Conservation (phyloP, 2,329 filamentous ascomycete genomes). For the Sclerotinia sclerotiorum region DNA sequence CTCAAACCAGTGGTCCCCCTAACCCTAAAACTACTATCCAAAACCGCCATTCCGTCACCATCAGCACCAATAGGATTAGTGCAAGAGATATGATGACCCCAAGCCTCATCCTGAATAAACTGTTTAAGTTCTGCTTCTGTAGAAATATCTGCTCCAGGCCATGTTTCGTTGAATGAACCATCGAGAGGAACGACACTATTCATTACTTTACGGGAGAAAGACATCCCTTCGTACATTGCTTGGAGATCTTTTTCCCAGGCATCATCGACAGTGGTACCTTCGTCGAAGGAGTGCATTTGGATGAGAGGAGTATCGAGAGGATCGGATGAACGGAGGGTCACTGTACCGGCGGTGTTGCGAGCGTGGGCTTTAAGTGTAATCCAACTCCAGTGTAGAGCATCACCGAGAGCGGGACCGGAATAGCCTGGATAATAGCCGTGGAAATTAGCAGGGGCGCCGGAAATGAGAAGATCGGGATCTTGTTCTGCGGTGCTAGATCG, state of each 20-base stretch:
- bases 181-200: constrained; percentile 43
- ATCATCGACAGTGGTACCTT: not conserved
- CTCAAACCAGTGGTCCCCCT: constrained; percentile 43
- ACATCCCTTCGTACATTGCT: constrained; percentile 27
- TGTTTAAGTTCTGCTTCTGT: constrained; percentile 44
- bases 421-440: constrained; percentile 41
- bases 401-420: constrained; percentile 46
- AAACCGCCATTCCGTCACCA: constrained; percentile 48
- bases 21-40: constrained; percentile 43
- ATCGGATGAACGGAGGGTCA: constrained; percentile 59
- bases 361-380: constrained; percentile 55
- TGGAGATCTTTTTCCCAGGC: constrained; percentile 27
- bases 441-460: constrained; percentile 27
- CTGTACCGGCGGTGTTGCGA: constrained; percentile 59
- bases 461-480: constrained; percentile 28
- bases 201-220: constrained; percentile 41
- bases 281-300: constrained; percentile 57
- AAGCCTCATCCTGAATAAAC: constrained; percentile 51
- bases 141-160: constrained; percentile 45
- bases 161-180: constrained; percentile 45
- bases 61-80: constrained; percentile 52
- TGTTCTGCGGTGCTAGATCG: constrained; percentile 16
- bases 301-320: constrained; percentile 65
- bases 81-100: constrained; percentile 58
- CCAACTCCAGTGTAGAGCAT: constrained; percentile 32